These are phyloP conservation scores for Didymella pomorum DNA, from an alignment of 2,329 filamentous ascomycete species.

Conservation along the genomic window DNA sequence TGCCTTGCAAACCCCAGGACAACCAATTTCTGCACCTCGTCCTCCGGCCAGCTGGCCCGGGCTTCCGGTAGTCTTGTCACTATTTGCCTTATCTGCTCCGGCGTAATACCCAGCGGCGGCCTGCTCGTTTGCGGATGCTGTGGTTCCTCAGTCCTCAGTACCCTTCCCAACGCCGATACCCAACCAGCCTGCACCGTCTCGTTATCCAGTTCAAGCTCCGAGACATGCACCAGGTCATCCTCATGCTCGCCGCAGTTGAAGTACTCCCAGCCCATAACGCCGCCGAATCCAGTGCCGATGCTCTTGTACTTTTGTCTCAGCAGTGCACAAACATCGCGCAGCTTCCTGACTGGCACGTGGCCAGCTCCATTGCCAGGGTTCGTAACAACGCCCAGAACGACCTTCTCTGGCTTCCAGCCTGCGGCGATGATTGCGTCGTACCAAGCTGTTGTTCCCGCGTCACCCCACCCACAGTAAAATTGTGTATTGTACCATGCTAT, in stretches of 20 bases:
- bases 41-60: slow-evolving; percentile 50
- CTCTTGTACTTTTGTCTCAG: slow-evolving; percentile 65
- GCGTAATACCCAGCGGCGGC: slow-evolving; percentile 36
- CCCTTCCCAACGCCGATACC: slow-evolving; percentile 71
- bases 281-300: slow-evolving; percentile 69
- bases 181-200: slow-evolving; percentile 59
- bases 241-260: slow-evolving; percentile 70
- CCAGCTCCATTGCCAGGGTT: slow-evolving; percentile 76
- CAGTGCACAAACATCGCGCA: slow-evolving; percentile 65
- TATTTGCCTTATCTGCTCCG: slow-evolving; percentile 46
- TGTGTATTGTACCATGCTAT: slow-evolving; percentile 91
- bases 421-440: slow-evolving; percentile 64
- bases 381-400: slow-evolving; percentile 84
- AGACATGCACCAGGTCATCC: slow-evolving; percentile 38
- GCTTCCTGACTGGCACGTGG: slow-evolving; percentile 64
- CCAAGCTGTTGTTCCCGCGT: slow-evolving; percentile 61
- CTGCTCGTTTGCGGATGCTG: slow-evolving; percentile 24
- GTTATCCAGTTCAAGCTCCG: slow-evolving; percentile 30
- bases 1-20: slow-evolving; percentile 57
- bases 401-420: slow-evolving; percentile 75
- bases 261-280: slow-evolving; percentile 95
- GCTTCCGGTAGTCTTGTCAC: slow-evolving; percentile 44
- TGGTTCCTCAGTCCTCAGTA: slow-evolving; percentile 47
- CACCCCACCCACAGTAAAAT: slow-evolving; percentile 92
- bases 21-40: slow-evolving; percentile 53